phyloP scores from a whole-genome alignment of 768 basidiomycete species.

The Tulasnella sp. region DNA sequence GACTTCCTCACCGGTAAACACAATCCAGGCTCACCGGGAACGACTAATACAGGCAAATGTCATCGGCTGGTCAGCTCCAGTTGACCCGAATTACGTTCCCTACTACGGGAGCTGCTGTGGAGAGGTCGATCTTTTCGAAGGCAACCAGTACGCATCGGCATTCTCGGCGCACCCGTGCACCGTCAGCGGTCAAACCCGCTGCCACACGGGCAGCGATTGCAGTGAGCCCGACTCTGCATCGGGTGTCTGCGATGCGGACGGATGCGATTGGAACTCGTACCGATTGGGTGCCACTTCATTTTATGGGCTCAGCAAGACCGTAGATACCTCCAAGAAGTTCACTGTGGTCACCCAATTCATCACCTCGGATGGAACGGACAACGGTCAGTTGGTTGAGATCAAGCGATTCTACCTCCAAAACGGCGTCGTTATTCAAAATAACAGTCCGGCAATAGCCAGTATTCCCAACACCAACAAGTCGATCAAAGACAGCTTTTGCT shows the following conservation, averaged over 20 bases:
- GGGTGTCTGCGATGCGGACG: background rate
- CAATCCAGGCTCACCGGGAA: background rate
- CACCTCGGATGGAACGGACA: background rate
- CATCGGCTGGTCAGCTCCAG: background rate
- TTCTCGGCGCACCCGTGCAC: background rate
- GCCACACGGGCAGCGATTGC: background rate
- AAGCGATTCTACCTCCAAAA: background rate
- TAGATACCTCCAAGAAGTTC: background rate
- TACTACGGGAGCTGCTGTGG: background rate
- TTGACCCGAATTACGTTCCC: conserved; percentile 36
- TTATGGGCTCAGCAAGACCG: background rate
- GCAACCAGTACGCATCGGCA: background rate
- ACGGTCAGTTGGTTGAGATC: background rate
- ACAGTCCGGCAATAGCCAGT: conserved; percentile 36
- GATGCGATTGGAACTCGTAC: background rate
- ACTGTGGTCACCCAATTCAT: background rate
- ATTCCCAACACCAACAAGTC: conserved; percentile 33
- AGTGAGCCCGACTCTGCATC: background rate
- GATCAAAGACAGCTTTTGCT: background rate
- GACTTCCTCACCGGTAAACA: background rate
- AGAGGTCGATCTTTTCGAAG: conserved; percentile 3
- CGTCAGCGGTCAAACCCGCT: background rate
- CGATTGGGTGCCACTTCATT: background rate
- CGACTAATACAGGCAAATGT: background rate
- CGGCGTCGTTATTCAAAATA: background rate